Base-by-base conservation (phyloP, 2,329 filamentous ascomycete genomes). In the Hymenoscyphus fraxineus region DNA sequence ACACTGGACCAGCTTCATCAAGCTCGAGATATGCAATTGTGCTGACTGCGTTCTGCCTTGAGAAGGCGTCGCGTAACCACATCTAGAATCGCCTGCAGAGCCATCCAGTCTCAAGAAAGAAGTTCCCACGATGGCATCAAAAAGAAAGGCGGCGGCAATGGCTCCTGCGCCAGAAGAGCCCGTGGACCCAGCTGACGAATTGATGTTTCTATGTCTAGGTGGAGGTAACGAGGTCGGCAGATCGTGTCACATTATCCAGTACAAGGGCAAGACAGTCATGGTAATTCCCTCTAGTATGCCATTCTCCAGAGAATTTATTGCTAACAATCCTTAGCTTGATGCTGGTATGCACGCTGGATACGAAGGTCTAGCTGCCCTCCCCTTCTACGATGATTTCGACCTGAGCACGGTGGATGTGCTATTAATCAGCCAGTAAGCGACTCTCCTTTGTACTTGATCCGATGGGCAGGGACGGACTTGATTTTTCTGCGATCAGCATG, bases 211-310 rank as follows among this genome's bases (percentile, higher is more conserved):
- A 62, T 96, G 92, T 73, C 81, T 99, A 44, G 95, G 95, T 67
- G 95, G 95, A 67, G 95, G 95, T 71, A 98, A 97, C 77, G 95
- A 99, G 79, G 95, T 99, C 67, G 95, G 95, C 62, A 85, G 95
- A 70, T 98, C 95, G 70, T 98, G 95, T 78, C 95, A 99, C 76
- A 97, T 99, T 72, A 88, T 99, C 66, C 93, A 98, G 75, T 99
- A 99, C 85, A 99, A 98, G 80, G 95, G 95, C 67, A 99, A 99
- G 79, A 98, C 94, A 6, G 92, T 99, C 71, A 99, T 99, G 95
- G 93, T 96, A 81, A 71, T 86, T 35, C 9, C 35, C 64, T 59
- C 60, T 5, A 35, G 31, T 1, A 57, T 15, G 54, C 4, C 10
- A 35, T 57, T 9, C 31, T 19, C 13, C 54, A 1, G 22, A 38